Evolutionary conservation across 768 basidiomycete genomes (phyloP).

Genomic region (Leccinum aurantiacum): DNA sequence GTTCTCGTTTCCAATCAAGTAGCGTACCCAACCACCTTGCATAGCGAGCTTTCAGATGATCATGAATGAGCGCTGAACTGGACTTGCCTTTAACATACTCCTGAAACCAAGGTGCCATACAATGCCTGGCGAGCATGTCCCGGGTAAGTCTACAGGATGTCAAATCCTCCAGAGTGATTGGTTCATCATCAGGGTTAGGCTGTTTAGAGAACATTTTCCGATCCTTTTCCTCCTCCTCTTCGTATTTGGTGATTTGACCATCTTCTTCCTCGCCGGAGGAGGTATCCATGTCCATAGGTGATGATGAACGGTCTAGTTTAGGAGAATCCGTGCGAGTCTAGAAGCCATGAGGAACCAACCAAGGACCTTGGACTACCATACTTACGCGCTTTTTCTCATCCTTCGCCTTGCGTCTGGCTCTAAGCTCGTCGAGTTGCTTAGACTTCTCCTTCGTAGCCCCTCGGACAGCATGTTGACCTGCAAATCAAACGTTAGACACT

Average conservation of each 20-base stretch:
- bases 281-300: conserved; percentile 84
- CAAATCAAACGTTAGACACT: conserved; percentile 9
- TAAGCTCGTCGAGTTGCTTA: conserved; percentile 79
- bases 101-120: conserved; percentile 80
- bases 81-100: conserved; percentile 72
- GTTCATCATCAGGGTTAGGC: conserved; percentile 42
- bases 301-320: conserved; percentile 70
- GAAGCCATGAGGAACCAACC: conserved; percentile 11
- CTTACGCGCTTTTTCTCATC: conserved; percentile 83
- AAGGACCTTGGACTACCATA: conserved; percentile 2
- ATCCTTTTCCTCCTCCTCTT: conserved; percentile 72
- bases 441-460: conserved; percentile 81
- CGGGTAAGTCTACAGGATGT: conserved; percentile 64
- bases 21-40: conserved; percentile 83
- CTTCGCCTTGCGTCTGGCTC: conserved; percentile 83
- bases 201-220: conserved; percentile 49
- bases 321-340: conserved; percentile 56
- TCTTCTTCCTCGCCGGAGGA: conserved; percentile 77
- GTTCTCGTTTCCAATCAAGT: conserved; percentile 67
- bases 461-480: conserved; percentile 72
- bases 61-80: background rate
- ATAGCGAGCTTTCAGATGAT: conserved; percentile 7
- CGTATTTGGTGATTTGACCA: conserved; percentile 70
- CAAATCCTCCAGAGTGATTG: conserved; percentile 57
- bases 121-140: conserved; percentile 67